Percentiles rank a stretch among this genome's conserved stretches.
Conservation (phyloP, 805 yeast genomes). For the Myxozyma neotropica region DNA sequence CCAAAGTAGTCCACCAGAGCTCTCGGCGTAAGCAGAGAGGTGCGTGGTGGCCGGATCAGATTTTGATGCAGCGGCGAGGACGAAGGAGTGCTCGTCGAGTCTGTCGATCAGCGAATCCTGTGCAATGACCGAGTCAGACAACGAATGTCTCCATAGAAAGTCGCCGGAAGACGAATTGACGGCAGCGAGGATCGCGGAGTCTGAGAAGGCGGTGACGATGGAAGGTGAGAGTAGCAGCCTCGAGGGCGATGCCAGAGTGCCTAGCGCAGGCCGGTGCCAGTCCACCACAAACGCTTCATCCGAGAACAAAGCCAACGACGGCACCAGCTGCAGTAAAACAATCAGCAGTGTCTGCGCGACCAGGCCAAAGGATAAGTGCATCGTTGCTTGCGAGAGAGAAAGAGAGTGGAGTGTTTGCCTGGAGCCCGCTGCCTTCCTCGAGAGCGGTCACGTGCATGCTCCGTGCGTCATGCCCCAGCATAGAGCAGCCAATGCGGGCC, state of each 20-base stretch:
- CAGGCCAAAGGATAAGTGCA: no score
- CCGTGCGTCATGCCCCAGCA: background rate
- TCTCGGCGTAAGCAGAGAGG: slow-evolving; percentile 16
- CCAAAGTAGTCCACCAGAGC: slow-evolving; percentile 27
- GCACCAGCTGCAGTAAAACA: no score
- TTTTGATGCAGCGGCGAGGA: slow-evolving; percentile 24
- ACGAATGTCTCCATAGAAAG: slow-evolving; percentile 39
- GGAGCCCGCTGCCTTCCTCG: no score
- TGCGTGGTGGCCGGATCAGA: slow-evolving; percentile 15
- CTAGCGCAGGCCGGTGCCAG: slow-evolving; percentile 40
- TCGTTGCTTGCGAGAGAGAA: no score
- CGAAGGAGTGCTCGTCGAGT: background rate
- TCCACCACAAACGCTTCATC: slow-evolving; percentile 44
- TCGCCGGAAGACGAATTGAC: slow-evolving; percentile 36
- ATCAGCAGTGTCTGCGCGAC: background rate
- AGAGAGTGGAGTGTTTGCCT: no score
- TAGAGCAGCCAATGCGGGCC: background rate
- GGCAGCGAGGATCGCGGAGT: slow-evolving; percentile 35
- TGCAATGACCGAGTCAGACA: slow-evolving; percentile 7
- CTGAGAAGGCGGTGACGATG: slow-evolving; percentile 35
- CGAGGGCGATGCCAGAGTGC: slow-evolving; percentile 29
- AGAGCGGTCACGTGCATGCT: background rate
- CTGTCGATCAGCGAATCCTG: slow-evolving; percentile 8
- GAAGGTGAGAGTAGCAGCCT: slow-evolving; percentile 13
- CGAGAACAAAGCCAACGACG: slow-evolving; percentile 37